Evolutionary conservation across 2,329 filamentous ascomycete genomes (phyloP), one percentile per base, ranked within the genome.

Genomic region (Trichoderma afroharzianum): DNA sequence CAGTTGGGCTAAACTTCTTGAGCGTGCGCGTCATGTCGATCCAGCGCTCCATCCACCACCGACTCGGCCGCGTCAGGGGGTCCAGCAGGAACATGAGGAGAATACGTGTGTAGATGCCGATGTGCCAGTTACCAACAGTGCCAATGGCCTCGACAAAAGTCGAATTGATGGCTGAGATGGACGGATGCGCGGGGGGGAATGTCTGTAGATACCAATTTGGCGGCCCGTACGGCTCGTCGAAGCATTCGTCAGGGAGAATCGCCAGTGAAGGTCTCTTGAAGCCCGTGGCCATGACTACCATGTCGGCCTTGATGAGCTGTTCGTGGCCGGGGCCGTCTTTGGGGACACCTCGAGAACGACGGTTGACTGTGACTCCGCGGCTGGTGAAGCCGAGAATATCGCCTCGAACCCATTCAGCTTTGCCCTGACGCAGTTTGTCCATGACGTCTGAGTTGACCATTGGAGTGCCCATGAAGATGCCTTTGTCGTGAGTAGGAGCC

Each of bases 191-290:
- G 0, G 93, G 92, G 5, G 94, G 93, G 81, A 97, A 97, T 0
- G 92, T 92, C 80, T 97, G 93, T 0, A 97, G 86, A 76, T 96
- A 97, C 94, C 94, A 97, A 79, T 93, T 94, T 0, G 94, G 94
- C 1, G 93, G 92, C 1, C 85, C 83, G 76, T 96, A 97, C 0
- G 92, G 91, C 73, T 92, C 88, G 11, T 88, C 78, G 78, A 96
- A 96, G 76, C 88, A 90, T 67, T 93, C 88, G 0, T 89, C 82
- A 0, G 93, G 93, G 0, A 97, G 84, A 80, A 97, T 96, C 12
- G 84, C 84, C 1, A 97, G 85, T 4, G 87, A 88, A 0, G 94
- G 93, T 0, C 93, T 87, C 76, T 93, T 87, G 82, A 90, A 97
- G 1, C 94, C 94, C 0, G 94, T 97, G 0, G 94, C 94, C 87